phyloP scores from a whole-genome alignment of 2,329 filamentous ascomycete species.

The Alternaria arborescens region DNA sequence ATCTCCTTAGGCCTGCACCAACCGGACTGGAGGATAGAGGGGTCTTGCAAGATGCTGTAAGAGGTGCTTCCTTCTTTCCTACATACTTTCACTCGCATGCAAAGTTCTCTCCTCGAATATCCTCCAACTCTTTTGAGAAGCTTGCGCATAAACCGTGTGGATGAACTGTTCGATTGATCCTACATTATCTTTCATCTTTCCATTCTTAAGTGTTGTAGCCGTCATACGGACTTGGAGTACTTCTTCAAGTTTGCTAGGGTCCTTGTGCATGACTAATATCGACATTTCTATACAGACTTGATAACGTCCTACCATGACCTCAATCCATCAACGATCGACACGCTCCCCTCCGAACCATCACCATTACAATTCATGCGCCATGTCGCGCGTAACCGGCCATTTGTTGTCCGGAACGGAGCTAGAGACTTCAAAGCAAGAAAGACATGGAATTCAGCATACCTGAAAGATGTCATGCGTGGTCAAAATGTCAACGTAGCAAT shows the following conservation, averaged over 20 bases:
- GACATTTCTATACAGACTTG: slow-evolving; percentile 51
- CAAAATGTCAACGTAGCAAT: slow-evolving; percentile 76
- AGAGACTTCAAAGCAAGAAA: slow-evolving; percentile 68
- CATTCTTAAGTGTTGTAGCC: neutral
- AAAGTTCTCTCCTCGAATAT: neutral
- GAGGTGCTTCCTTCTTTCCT: slow-evolving; percentile 42
- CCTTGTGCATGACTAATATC: neutral
- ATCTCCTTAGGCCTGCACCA: slow-evolving; percentile 36
- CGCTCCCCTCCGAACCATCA: slow-evolving; percentile 71
- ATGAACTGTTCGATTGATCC: neutral
- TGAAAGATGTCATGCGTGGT: slow-evolving; percentile 64
- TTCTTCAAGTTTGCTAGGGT: neutral
- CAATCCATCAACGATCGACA: slow-evolving; percentile 68
- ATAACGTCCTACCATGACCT: slow-evolving; percentile 77
- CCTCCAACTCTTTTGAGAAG: neutral
- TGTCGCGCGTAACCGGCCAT: slow-evolving; percentile 77
- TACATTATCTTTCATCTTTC: neutral
- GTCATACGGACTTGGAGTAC: neutral
- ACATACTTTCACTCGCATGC: neutral
- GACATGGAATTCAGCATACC: slow-evolving; percentile 69
- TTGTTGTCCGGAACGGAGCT: slow-evolving; percentile 73
- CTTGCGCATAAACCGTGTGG: neutral
- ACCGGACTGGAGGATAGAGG: slow-evolving; percentile 36
- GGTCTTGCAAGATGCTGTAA: slow-evolving; percentile 45
- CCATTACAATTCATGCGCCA: slow-evolving; percentile 82